A percentile compares a stretch with the other conserved stretches of the same genome.
Conservation (phyloP, 768 basidiomycete genomes). For the Russula compacta region DNA sequence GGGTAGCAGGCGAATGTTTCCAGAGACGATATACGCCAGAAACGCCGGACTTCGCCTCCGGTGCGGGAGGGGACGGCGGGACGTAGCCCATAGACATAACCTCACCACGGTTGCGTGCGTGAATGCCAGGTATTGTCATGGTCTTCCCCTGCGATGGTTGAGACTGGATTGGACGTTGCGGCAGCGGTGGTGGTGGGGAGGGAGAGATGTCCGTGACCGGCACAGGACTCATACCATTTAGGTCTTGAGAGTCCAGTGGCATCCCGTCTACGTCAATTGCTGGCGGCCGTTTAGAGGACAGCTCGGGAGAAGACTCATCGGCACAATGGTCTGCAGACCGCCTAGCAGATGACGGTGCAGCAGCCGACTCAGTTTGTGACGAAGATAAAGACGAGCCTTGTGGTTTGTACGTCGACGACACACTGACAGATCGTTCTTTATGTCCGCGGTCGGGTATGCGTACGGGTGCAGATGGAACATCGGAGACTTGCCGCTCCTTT, state of each 20-base stretch:
- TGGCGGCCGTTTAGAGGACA: not conserved
- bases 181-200: slow-evolving; percentile 2
- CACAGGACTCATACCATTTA: not conserved
- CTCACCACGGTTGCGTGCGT: slow-evolving; percentile 75
- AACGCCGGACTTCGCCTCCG: slow-evolving; percentile 40
- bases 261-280: slow-evolving; percentile 2
- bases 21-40: slow-evolving; percentile 68
- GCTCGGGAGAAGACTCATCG: not conserved
- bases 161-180: slow-evolving; percentile 49
- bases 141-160: slow-evolving; percentile 67
- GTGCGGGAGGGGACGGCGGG: slow-evolving; percentile 36
- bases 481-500: slow-evolving; percentile 19
- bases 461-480: slow-evolving; percentile 27
- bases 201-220: not conserved
- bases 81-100: slow-evolving; percentile 80
- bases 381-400: slow-evolving; percentile 24
- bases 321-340: not conserved
- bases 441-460: slow-evolving; percentile 26
- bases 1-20: slow-evolving; percentile 42
- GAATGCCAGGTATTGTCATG: slow-evolving; percentile 85
- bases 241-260: not conserved
- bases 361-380: slow-evolving; percentile 23
- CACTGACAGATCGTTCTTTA: slow-evolving; percentile 24
- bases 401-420: slow-evolving; percentile 21
- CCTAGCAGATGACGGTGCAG: slow-evolving; percentile 20